Evolutionary conservation across 495 filamentous ascomycete species (phyloP), one percentile per base, ranked within the genome.

Genomic region (Aspergillus steynii): DNA sequence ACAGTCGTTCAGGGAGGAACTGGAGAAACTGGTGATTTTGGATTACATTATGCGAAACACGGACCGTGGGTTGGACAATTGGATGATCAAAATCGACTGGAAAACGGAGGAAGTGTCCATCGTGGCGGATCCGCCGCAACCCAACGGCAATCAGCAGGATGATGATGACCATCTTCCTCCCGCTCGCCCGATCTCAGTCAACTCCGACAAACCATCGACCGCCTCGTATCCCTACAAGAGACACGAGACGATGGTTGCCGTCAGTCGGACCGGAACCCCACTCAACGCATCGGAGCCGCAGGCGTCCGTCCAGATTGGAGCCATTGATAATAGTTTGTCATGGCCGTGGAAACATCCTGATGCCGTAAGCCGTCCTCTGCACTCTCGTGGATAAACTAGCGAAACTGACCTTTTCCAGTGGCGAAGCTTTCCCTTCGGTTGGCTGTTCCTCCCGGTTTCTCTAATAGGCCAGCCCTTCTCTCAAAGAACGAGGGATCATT

Each of bases 1-100:
- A 68, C 92, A 96, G 74, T 87, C 90, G 0, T 98, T 99, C 74
- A 81, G 95, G 8, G 96, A 97, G 68, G 90, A 97, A 74, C 80
- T 99, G 42, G 95, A 99, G 75, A 99, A 98, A 75, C 80, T 99
- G 10, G 95, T 99, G 12, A 96, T 99, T 66, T 71, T 99, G 67
- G 95, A 99, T 74, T 99, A 99, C 66, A 96, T 99, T 54, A 99
- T 99, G 95, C 86, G 95, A 27, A 99, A 99, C 69, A 99, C 95
- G 3, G 95, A 99, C 71, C 84, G 95, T 74, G 95, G 95, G 10
- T 78, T 97, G 61, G 95, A 99, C 73, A 99, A 99, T 61, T 99
- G 95, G 95, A 99, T 99, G 95, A 92, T 99, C 65, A 94, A 90
- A 68, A 90, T 99, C 28, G 92, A 98, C 70, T 91, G 85, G 84